Conservation (phyloP, 495 filamentous ascomycete genomes). For the Astrothelium subdiscretum region DNA sequence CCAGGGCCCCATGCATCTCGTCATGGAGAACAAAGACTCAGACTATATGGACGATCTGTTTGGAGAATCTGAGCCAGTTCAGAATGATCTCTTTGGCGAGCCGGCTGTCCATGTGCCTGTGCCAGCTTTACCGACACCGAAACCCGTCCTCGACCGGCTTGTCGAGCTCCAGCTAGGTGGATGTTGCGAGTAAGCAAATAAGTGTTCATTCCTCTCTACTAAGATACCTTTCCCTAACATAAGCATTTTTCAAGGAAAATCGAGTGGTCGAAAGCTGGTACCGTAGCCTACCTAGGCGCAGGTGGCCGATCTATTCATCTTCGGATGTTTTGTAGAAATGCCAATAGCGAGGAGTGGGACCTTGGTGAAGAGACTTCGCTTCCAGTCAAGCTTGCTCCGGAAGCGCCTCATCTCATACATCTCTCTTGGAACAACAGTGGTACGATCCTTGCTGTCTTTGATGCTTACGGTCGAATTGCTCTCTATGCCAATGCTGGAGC, state of each 20-base stretch:
- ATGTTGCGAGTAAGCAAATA: slow-evolving; percentile 63
- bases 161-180: slow-evolving; percentile 70
- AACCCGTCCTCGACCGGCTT: slow-evolving; percentile 58
- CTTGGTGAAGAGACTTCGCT: slow-evolving; percentile 50
- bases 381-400: slow-evolving; percentile 34
- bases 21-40: slow-evolving; percentile 59
- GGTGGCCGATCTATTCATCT: slow-evolving; percentile 58
- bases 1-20: slow-evolving; percentile 22
- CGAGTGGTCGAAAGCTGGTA: slow-evolving; percentile 82
- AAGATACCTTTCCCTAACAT: slow-evolving; percentile 7
- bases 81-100: slow-evolving; percentile 65
- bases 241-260: slow-evolving; percentile 46
- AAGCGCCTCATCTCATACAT: slow-evolving; percentile 52
- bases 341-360: slow-evolving; percentile 63
- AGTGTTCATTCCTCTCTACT: neutral
- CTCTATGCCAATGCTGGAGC: slow-evolving; percentile 51
- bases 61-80: slow-evolving; percentile 42
- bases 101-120: slow-evolving; percentile 43
- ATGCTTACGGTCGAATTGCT: slow-evolving; percentile 59
- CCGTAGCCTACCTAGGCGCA: slow-evolving; percentile 70
- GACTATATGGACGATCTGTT: slow-evolving; percentile 59
- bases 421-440: slow-evolving; percentile 67
- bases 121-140: slow-evolving; percentile 39
- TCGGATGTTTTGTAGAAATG: slow-evolving; percentile 56
- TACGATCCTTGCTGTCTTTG: slow-evolving; percentile 64